phyloP scores from a whole-genome alignment of 306 rosid species.

The Lupinus albus region DNA sequence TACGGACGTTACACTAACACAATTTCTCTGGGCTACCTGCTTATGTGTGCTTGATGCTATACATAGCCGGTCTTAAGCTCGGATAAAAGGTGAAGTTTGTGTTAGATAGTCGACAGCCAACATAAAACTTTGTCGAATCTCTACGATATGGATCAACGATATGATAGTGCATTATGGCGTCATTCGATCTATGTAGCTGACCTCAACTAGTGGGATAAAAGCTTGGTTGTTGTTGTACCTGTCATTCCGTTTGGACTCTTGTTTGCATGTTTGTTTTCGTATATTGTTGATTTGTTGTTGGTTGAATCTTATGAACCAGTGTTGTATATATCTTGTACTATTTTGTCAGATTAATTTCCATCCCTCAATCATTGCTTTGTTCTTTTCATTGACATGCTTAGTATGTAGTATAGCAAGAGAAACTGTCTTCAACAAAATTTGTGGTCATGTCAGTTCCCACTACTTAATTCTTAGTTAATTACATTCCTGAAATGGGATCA shows the following conservation, averaged over 20 bases:
- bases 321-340: slow-evolving; percentile 36
- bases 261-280: slow-evolving; percentile 31
- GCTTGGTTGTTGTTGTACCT: no score
- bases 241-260: slow-evolving; percentile 12
- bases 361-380: not conserved
- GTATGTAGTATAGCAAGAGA: slow-evolving; percentile 10
- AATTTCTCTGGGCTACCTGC: not conserved
- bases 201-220: no score
- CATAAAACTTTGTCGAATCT: no score
- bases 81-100: no score
- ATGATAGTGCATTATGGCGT: no score
- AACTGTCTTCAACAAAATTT: not conserved
- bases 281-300: slow-evolving; percentile 30
- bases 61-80: no score
- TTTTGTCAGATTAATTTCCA: slow-evolving; percentile 1
- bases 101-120: no score
- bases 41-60: no score
- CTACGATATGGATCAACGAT: no score
- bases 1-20: slow-evolving; percentile 7
- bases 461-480: no score
- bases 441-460: not conserved
- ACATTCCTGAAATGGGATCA: no score
- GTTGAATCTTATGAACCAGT: slow-evolving; percentile 26
- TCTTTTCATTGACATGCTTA: slow-evolving; percentile 4
- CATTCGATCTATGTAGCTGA: no score